These are phyloP conservation scores for Psilocybe cyanescens DNA, from an alignment of 768 basidiomycete genomes.

Conservation along the genomic window DNA sequence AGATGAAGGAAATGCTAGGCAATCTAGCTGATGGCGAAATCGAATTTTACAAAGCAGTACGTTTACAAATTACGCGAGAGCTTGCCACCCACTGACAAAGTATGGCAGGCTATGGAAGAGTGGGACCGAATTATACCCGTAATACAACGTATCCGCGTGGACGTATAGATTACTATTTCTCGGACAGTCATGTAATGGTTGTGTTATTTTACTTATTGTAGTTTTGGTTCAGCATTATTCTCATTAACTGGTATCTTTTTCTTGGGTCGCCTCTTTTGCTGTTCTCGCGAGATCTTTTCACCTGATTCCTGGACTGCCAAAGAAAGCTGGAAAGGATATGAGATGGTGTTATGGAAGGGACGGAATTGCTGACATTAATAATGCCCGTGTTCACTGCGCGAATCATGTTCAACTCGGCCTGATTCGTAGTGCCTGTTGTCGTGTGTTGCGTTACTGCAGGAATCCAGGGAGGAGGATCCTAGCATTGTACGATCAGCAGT, in stretches of 20 bases:
- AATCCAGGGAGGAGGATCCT: constrained; percentile 82
- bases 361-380: constrained; percentile 58
- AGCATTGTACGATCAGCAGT: neutral
- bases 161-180: constrained; percentile 56
- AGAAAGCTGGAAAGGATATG: constrained; percentile 73
- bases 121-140: constrained; percentile 96
- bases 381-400: constrained; percentile 85
- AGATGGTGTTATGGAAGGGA: neutral
- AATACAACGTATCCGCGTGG: constrained; percentile 93
- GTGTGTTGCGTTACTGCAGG: constrained; percentile 74
- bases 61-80: constrained; percentile 14
- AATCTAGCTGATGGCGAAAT: constrained; percentile 94
- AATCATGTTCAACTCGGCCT: constrained; percentile 74
- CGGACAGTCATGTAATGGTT: constrained; percentile 12
- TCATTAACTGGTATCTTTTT: constrained; percentile 20
- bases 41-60: constrained; percentile 87
- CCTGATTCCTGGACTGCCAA: constrained; percentile 82
- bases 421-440: constrained; percentile 63
- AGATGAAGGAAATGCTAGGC: constrained; percentile 96
- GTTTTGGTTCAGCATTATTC: constrained; percentile 23
- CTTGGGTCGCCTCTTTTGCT: constrained; percentile 23
- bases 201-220: constrained; percentile 25
- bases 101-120: constrained; percentile 85
- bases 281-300: constrained; percentile 57
- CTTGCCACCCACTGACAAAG: constrained; percentile 2